Conservation (phyloP, 768 basidiomycete genomes). For the Phallus indusiatus region DNA sequence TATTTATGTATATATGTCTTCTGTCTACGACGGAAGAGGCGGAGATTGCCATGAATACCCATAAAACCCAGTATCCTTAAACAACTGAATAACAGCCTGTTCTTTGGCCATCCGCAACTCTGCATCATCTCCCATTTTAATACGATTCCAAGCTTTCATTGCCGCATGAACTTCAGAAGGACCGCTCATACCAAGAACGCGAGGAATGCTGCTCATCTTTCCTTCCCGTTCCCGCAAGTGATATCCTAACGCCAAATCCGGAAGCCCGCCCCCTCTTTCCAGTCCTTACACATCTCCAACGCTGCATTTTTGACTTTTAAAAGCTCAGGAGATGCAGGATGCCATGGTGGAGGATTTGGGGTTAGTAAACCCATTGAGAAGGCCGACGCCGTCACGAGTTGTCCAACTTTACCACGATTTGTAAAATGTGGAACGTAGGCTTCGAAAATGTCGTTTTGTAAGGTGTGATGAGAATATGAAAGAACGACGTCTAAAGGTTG, state of each 20-base stretch:
- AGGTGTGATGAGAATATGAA: constrained; percentile 71
- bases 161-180: constrained; percentile 67
- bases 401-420: constrained; percentile 52
- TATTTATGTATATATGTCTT: neutral
- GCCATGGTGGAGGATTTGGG: constrained; percentile 53
- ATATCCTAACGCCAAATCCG: constrained; percentile 66
- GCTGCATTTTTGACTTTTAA: constrained; percentile 34
- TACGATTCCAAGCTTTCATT: constrained; percentile 56
- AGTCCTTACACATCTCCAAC: constrained; percentile 20
- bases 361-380: constrained; percentile 78
- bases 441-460: constrained; percentile 58
- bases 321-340: constrained; percentile 56
- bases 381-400: constrained; percentile 72
- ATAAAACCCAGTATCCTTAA: constrained; percentile 41
- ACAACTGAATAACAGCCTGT: constrained; percentile 31
- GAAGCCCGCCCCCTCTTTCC: constrained; percentile 41
- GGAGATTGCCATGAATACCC: constrained; percentile 74
- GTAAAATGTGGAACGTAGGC: constrained; percentile 49
- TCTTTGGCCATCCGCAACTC: constrained; percentile 35
- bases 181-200: constrained; percentile 66
- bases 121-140: constrained; percentile 30
- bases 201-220: constrained; percentile 36
- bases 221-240: constrained; percentile 31
- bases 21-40: neutral
- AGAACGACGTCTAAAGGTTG: constrained; percentile 70